A percentile compares a stretch with the other conserved stretches of the same genome.
Evolutionary conservation across 2,329 filamentous ascomycete species (phyloP).

Genomic region (Ophiostoma triangulosporum): DNA sequence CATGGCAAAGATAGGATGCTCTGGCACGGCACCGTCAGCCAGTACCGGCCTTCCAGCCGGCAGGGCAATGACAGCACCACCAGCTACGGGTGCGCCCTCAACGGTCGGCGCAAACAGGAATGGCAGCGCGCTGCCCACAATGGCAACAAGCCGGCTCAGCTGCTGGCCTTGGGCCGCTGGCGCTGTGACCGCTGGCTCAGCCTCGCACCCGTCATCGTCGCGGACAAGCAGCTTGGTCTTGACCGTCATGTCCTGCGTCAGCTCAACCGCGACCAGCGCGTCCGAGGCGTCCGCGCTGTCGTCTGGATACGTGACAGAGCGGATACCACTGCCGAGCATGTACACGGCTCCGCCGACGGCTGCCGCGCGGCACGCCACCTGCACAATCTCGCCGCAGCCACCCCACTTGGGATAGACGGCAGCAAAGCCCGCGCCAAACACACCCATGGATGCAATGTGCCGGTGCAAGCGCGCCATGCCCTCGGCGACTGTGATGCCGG

Average conservation of each 20-base stretch:
- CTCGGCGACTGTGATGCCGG: constrained; percentile 41
- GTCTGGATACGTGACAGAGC: constrained; percentile 16
- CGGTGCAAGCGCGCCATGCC: constrained; percentile 62
- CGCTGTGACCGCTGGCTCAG: neutral
- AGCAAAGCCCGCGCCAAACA: constrained; percentile 80
- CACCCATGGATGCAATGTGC: constrained; percentile 74
- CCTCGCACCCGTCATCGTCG: constrained; percentile 21
- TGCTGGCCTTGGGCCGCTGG: constrained; percentile 7
- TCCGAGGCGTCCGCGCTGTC: constrained; percentile 14
- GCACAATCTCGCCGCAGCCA: constrained; percentile 73
- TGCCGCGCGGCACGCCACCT: constrained; percentile 79
- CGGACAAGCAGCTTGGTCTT: constrained; percentile 41
- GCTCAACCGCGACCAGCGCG: constrained; percentile 27
- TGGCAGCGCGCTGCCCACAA: constrained; percentile 53
- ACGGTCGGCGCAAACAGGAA: constrained; percentile 55
- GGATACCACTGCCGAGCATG: constrained; percentile 61
- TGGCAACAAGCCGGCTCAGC: constrained; percentile 48
- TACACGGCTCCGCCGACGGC: constrained; percentile 88
- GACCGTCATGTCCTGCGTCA: constrained; percentile 45
- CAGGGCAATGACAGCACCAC: constrained; percentile 57
- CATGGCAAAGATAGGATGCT: constrained; percentile 43
- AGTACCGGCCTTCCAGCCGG: constrained; percentile 43
- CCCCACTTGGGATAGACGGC: constrained; percentile 90
- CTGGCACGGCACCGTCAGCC: constrained; percentile 23
- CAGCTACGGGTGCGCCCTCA: constrained; percentile 65